Evolutionary conservation across 1,139 yeast species (phyloP), one percentile per base, ranked within the genome.

Genomic region (Hansenula lynferdii): DNA sequence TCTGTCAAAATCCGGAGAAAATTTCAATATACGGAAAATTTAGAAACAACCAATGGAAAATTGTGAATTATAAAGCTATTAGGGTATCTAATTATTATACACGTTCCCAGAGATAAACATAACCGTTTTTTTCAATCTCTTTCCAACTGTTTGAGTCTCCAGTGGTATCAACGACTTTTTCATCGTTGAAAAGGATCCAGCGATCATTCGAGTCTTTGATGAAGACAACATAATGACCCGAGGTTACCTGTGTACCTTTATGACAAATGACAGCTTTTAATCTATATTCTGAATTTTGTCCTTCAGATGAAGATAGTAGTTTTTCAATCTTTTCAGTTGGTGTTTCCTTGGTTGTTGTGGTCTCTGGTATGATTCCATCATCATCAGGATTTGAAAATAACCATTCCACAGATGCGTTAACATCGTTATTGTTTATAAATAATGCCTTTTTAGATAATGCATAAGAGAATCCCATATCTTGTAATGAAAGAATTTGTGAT

Each of bases 161-260:
- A 21, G 86, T 83, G 18, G 72, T 63, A 41, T 51, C 54, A 8
- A 86, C 95, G 11, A 92, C 96, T 60, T 89, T 90, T 55, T 92
- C 99, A 58, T 92, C 99, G 53, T 92, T 92, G 65, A 80, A 92
- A 42, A 92, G 66, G 0, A 85, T 82, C 97, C 97, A 90, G 32
- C 61, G 61, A 6, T 69, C 69, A 2, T 70, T 61, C n/a, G n/a
- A n/a, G 47, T 75, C 75, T 39, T 67, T n/a, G 34, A 89, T 69
- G 53, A 85, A 92, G 1, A 84, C 90, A 29, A 94, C 97, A 58
- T 92, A 92, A 60, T 92, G 99, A 0, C 98, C 98, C 0, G 97
- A 87, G 45, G 92, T 97, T 2, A 92, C 86, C 15, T 96, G 86
- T 1, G 83, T 72, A 10, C 99, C 99, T 59, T 92, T 92, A 60